Evolutionary conservation across 2,329 filamentous ascomycete species (phyloP).

Genomic region (Neodidymelliopsis sp.): DNA sequence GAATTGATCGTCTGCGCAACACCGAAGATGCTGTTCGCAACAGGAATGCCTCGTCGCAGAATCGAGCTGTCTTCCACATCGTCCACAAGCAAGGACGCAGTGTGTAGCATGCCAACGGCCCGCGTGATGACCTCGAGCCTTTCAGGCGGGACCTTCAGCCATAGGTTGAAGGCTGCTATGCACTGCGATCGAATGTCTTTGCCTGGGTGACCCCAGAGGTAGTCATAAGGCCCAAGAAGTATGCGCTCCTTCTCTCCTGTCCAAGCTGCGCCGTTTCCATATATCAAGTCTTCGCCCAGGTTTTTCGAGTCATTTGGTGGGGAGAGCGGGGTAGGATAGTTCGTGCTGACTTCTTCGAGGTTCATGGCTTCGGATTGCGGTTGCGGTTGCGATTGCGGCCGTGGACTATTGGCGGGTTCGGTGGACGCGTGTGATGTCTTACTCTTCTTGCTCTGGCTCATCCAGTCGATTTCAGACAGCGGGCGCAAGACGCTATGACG

Average conservation of each 20-base stretch:
- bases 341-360: conserved; percentile 25
- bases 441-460: conserved; percentile 50
- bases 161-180: conserved; percentile 81
- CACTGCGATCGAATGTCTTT: conserved; percentile 85
- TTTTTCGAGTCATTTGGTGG: conserved; percentile 38
- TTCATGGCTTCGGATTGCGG: conserved; percentile 22
- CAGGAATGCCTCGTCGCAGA: conserved; percentile 79
- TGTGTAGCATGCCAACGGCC: conserved; percentile 86
- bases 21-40: conserved; percentile 85
- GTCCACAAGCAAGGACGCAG: conserved; percentile 82
- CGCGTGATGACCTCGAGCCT: conserved; percentile 77
- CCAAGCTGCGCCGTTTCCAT: conserved; percentile 63
- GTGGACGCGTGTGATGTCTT: conserved; percentile 40
- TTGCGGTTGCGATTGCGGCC: not conserved
- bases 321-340: conserved; percentile 41
- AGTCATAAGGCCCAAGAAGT: conserved; percentile 79
- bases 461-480: conserved; percentile 50
- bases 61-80: conserved; percentile 85
- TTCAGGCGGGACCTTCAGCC: conserved; percentile 75
- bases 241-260: conserved; percentile 78
- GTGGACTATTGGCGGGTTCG: conserved; percentile 13
- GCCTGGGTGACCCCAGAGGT: conserved; percentile 78
- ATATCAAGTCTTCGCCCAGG: conserved; percentile 51
- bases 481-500: conserved; percentile 45
- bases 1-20: conserved; percentile 89